These are phyloP conservation scores for Salvia rosmarinus DNA, from an alignment of 257 asterid species.

Conservation along the genomic window DNA sequence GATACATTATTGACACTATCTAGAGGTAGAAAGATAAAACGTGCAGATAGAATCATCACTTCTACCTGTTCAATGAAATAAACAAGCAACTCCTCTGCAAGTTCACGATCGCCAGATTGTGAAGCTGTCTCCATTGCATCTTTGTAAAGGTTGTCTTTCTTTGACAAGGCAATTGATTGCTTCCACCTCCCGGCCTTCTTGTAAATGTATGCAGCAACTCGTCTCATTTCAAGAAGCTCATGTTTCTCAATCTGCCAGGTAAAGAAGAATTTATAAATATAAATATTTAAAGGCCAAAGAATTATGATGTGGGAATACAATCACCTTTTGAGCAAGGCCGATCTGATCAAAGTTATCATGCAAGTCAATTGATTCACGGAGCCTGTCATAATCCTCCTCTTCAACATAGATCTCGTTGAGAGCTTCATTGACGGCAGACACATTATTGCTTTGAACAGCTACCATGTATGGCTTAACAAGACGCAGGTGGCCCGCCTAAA, in stretches of 20 bases:
- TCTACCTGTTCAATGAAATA: conserved; percentile 93
- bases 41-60: conserved; percentile 8
- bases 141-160: conserved; percentile 93
- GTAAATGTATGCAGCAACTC: conserved; percentile 98
- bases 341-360: conserved; percentile 97
- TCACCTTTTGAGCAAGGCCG: conserved; percentile 98
- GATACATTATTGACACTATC: neutral
- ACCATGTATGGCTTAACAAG: conserved; percentile 98
- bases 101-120: conserved; percentile 99
- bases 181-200: conserved; percentile 99
- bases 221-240: conserved; percentile 99
- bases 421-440: conserved; percentile 97
- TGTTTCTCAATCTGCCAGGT: conserved; percentile 90
- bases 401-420: conserved; percentile 94
- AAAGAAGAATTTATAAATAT: conserved; percentile 2
- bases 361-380: conserved; percentile 91
- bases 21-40: neutral
- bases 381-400: conserved; percentile 97
- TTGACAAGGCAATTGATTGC: conserved; percentile 93
- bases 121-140: conserved; percentile 99
- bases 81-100: conserved; percentile 98
- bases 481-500: conserved; percentile 91
- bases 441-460: conserved; percentile 99
- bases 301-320: conserved; percentile 28
- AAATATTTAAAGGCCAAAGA: conserved; percentile 11